Evolutionary conservation across 1,139 yeast genomes (phyloP).

Genomic region (Pichia sp.): DNA sequence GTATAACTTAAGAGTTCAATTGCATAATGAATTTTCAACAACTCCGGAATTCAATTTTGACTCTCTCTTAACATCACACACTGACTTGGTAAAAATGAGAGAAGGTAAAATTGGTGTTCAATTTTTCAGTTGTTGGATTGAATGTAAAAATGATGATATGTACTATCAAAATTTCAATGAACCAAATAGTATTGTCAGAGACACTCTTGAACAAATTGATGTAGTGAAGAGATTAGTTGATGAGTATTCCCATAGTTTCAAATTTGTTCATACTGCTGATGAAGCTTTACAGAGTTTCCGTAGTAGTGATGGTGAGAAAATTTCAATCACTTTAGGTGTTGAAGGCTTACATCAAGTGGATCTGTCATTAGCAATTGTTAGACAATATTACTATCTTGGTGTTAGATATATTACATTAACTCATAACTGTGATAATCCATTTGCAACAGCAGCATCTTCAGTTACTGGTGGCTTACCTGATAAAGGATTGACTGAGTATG

Average conservation of each 20-base stretch:
- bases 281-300: constrained; percentile 35
- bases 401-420: constrained; percentile 47
- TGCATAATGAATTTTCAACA: constrained; percentile 37
- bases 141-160: constrained; percentile 36
- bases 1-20: constrained; percentile 35
- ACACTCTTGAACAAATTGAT: constrained; percentile 49
- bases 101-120: constrained; percentile 40
- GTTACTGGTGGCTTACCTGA: constrained; percentile 40
- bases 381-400: constrained; percentile 43
- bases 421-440: constrained; percentile 51
- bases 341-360: constrained; percentile 51
- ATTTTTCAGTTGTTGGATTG: constrained; percentile 42
- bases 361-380: constrained; percentile 41
- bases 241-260: constrained; percentile 34
- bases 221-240: constrained; percentile 39
- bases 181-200: constrained; percentile 39
- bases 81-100: constrained; percentile 35
- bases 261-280: constrained; percentile 34
- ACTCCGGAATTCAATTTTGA: constrained; percentile 33
- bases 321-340: constrained; percentile 44
- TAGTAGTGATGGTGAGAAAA: constrained; percentile 28
- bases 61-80: constrained; percentile 34
- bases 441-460: constrained; percentile 47
- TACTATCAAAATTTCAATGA: constrained; percentile 38
- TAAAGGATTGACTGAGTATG: constrained; percentile 39